Percentiles rank a stretch among this genome's conserved stretches.
Conservation (phyloP, 1,139 yeast genomes). For the Sugiyamaella neomexicana region DNA sequence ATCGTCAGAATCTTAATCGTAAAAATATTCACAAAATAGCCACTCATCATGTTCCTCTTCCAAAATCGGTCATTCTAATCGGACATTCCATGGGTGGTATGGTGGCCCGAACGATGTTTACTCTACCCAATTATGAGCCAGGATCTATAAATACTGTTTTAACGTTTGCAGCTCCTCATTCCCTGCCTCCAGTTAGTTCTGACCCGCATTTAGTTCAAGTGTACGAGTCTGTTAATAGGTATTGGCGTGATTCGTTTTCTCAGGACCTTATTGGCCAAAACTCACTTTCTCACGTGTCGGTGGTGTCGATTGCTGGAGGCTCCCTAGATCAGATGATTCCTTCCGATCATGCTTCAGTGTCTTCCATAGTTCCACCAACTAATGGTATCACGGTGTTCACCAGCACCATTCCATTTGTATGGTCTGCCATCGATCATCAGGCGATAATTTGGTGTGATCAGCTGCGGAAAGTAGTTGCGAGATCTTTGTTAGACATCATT, state of each 20-base stretch:
- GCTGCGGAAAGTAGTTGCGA: constrained; percentile 58
- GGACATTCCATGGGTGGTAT: constrained; percentile 88
- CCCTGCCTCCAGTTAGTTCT: constrained; percentile 81
- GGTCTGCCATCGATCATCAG: constrained; percentile 86
- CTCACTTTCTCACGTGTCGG: constrained; percentile 37
- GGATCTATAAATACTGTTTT: constrained; percentile 71
- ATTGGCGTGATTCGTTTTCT: constrained; percentile 52
- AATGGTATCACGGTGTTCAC: constrained; percentile 78
- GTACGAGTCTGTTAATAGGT: constrained; percentile 66
- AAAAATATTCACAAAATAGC: neutral
- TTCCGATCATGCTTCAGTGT: constrained; percentile 74
- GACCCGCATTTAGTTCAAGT: constrained; percentile 73
- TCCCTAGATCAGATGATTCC: constrained; percentile 67
- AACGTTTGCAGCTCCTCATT: constrained; percentile 81
- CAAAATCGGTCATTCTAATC: constrained; percentile 59
- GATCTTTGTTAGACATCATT: constrained; percentile 54
- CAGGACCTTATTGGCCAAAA: constrained; percentile 34
- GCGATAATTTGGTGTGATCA: constrained; percentile 92
- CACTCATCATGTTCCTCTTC: constrained; percentile 33
- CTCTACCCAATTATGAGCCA: constrained; percentile 62
- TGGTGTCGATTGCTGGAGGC: constrained; percentile 74
- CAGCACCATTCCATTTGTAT: constrained; percentile 79
- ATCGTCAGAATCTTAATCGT: constrained; percentile 25
- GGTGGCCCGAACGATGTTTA: constrained; percentile 75
- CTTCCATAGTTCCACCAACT: constrained; percentile 60